Percentiles rank a stretch among this genome's conserved stretches.
These are phyloP conservation scores for Vanderwaltozyma yarrowii DNA, from an alignment of 805 yeast species.

Conservation along the genomic window DNA sequence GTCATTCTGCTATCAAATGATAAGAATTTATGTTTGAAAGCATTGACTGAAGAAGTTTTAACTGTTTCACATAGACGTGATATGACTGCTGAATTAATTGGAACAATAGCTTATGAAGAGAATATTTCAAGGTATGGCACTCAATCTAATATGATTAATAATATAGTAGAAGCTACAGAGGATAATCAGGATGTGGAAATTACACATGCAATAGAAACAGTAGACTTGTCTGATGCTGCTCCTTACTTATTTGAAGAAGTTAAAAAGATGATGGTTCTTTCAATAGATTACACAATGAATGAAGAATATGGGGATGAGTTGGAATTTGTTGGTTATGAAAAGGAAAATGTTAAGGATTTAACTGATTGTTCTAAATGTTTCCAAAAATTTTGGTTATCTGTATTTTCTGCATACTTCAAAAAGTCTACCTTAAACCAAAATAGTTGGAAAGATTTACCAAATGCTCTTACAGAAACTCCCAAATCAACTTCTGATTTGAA, in stretches of 20 bases:
- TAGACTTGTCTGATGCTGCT: slow-evolving; percentile 2
- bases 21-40: slow-evolving; percentile 70
- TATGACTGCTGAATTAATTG: slow-evolving; percentile 41
- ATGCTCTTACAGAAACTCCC: slow-evolving; percentile 24
- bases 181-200: background rate
- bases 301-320: slow-evolving; percentile 47
- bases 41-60: slow-evolving; percentile 51
- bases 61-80: slow-evolving; percentile 44
- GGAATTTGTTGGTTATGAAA: slow-evolving; percentile 40
- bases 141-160: background rate
- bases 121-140: slow-evolving; percentile 19
- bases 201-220: background rate
- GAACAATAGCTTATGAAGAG: slow-evolving; percentile 32
- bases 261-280: slow-evolving; percentile 32
- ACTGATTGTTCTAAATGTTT: slow-evolving; percentile 35
- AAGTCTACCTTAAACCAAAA: slow-evolving; percentile 12
- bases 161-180: background rate
- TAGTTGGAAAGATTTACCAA: slow-evolving; percentile 22
- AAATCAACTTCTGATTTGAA: slow-evolving; percentile 2
- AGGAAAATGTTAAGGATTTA: slow-evolving; percentile 28
- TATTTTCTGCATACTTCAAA: slow-evolving; percentile 42
- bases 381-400: slow-evolving; percentile 43
- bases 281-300: slow-evolving; percentile 43
- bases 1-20: slow-evolving; percentile 72
- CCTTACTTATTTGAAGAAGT: slow-evolving; percentile 33